Evolutionary conservation across 2,329 filamentous ascomycete genomes (phyloP).

Genomic region (Diplodia sapinea): DNA sequence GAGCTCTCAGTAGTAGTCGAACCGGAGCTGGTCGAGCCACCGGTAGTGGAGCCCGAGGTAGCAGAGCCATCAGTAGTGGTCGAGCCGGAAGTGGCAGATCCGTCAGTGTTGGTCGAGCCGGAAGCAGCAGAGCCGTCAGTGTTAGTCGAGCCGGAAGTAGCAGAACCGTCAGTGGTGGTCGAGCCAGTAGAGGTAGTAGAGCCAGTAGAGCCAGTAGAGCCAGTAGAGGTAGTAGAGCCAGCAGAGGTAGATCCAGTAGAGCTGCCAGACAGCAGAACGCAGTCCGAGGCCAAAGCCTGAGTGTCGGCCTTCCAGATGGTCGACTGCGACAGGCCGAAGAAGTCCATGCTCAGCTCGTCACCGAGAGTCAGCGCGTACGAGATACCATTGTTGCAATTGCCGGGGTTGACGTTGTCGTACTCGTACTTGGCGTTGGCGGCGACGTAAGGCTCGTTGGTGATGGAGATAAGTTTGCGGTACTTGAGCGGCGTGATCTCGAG

Average conservation of each 20-base stretch:
- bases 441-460: conserved; percentile 13
- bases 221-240: neutral
- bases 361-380: conserved; percentile 7
- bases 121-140: neutral
- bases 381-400: conserved; percentile 6
- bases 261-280: neutral
- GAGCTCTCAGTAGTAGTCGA: neutral
- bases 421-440: conserved; percentile 4
- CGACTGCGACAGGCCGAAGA: conserved; percentile 1
- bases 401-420: neutral
- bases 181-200: neutral
- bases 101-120: neutral
- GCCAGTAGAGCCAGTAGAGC: neutral
- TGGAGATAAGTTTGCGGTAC: conserved; percentile 8
- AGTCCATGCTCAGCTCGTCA: conserved; percentile 17
- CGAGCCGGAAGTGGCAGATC: neutral
- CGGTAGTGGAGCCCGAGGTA: neutral
- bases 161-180: neutral
- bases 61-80: neutral
- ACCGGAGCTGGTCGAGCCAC: neutral
- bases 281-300: neutral
- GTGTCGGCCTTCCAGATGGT: conserved; percentile 8
- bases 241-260: too few species aligned
- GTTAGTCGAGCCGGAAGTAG: neutral
- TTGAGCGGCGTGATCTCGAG: conserved; percentile 17